phyloP scores from a whole-genome alignment of 352 stramenopile genomes.

The Hyaloperonospora arabidopsidis region DNA sequence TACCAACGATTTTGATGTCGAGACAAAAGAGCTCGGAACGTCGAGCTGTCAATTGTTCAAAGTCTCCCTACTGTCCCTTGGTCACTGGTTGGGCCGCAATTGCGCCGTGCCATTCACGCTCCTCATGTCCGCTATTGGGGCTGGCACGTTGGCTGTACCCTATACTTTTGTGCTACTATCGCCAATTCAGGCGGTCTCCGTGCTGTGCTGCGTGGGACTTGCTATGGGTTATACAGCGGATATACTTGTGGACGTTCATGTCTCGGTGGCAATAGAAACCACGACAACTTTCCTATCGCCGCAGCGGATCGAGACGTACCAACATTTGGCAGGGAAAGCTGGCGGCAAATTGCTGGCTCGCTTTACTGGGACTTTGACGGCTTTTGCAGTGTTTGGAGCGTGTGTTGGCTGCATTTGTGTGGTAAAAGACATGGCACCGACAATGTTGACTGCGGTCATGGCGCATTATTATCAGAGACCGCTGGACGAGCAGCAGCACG shows the following conservation, averaged over 20 bases:
- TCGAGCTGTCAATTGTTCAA: not conserved
- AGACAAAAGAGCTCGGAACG: slow-evolving; percentile 7
- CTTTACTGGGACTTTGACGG: slow-evolving; percentile 50
- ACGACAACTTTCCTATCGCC: slow-evolving; percentile 14
- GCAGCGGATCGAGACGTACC: slow-evolving; percentile 52
- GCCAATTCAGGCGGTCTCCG: slow-evolving; percentile 32
- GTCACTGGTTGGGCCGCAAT: slow-evolving; percentile 21
- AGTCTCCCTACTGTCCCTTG: slow-evolving; percentile 6
- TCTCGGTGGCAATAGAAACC: slow-evolving; percentile 33
- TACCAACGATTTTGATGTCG: slow-evolving; percentile 13
- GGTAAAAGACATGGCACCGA: slow-evolving; percentile 65
- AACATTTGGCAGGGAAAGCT: slow-evolving; percentile 50
- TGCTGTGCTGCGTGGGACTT: slow-evolving; percentile 41
- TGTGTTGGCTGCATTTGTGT: slow-evolving; percentile 68
- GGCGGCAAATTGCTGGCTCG: slow-evolving; percentile 42
- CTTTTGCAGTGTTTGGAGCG: slow-evolving; percentile 67
- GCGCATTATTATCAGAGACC: slow-evolving; percentile 19
- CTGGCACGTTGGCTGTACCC: slow-evolving; percentile 46
- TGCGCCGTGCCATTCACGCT: slow-evolving; percentile 39
- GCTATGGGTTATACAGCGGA: slow-evolving; percentile 72
- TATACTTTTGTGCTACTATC: slow-evolving; percentile 61
- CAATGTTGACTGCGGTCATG: slow-evolving; percentile 31
- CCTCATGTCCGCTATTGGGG: slow-evolving; percentile 53
- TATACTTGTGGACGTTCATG: slow-evolving; percentile 51
- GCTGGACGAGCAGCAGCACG: slow-evolving; percentile 26